These are phyloP conservation scores for Begonia masoniana DNA, from an alignment of 306 rosid genomes.

Conservation along the genomic window DNA sequence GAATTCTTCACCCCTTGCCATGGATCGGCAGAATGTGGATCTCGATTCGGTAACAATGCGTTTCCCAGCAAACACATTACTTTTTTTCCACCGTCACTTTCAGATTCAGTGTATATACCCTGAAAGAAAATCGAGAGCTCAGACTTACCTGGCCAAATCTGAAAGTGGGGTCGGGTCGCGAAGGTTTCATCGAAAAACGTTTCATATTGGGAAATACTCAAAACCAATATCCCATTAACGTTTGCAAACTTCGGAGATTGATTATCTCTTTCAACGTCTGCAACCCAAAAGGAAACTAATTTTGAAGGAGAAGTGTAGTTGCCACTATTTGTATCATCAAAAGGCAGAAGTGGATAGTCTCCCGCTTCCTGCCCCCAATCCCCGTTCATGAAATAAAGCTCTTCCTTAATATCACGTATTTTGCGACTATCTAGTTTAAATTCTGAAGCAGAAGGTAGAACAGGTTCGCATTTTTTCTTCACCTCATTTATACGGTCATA, in stretches of 20 bases:
- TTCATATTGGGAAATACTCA: conserved; percentile 49
- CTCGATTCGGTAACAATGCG: conserved; percentile 70
- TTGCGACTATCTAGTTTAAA: conserved; percentile 32
- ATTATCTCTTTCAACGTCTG: conserved; percentile 47
- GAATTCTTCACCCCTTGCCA: conserved; percentile 65
- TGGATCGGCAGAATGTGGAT: conserved; percentile 37
- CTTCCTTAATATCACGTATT: conserved; percentile 31
- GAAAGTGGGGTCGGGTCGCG: conserved; percentile 35
- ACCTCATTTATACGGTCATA: conserved; percentile 69
- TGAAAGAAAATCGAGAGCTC: conserved; percentile 46
- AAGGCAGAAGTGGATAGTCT: conserved; percentile 64
- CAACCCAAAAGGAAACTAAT: conserved; percentile 60
- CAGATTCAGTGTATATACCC: conserved; percentile 77
- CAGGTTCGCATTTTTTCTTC: conserved; percentile 47
- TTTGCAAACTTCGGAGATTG: conserved; percentile 43
- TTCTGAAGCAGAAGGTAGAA: conserved; percentile 57
- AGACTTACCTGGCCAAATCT: conserved; percentile 51
- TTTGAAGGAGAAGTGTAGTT: conserved; percentile 20
- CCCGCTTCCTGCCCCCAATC: conserved; percentile 70
- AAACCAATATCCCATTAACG: conserved; percentile 38
- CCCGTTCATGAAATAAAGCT: conserved; percentile 56
- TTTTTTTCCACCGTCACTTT: conserved; percentile 73
- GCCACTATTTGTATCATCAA: conserved; percentile 19
- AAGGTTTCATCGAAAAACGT: conserved; percentile 18
- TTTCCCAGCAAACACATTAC: conserved; percentile 78